Evolutionary conservation across 176 grass and related monocot species (phyloP).

Genomic region (Avena atlantica): DNA sequence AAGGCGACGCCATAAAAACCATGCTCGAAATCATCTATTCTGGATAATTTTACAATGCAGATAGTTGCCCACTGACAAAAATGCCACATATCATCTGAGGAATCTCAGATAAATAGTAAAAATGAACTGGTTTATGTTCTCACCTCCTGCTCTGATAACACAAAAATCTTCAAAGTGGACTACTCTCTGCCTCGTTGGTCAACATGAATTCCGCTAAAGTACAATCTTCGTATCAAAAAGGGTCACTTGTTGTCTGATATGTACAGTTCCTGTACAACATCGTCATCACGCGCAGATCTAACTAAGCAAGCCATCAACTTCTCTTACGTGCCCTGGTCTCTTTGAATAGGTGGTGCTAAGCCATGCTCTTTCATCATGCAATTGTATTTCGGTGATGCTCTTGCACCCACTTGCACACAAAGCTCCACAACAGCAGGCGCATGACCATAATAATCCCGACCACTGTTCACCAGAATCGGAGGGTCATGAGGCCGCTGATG

Average conservation of each 20-base stretch:
- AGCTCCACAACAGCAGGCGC: conserved; percentile 86
- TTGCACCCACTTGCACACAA: conserved; percentile 76
- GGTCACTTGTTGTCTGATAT: conserved; percentile 22
- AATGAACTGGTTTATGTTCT: neutral
- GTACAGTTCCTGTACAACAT: conserved; percentile 30
- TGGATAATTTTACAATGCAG: conserved; percentile 5
- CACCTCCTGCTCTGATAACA: neutral
- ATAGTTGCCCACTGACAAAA: neutral
- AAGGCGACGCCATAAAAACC: too few species aligned
- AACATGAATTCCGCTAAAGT: conserved; percentile 1
- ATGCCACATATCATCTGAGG: neutral
- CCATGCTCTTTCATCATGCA: conserved; percentile 89
- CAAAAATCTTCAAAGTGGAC: conserved; percentile 5
- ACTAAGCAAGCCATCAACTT: conserved; percentile 9
- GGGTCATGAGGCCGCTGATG: conserved; percentile 85
- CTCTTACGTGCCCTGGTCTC: neutral
- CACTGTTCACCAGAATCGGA: conserved; percentile 60
- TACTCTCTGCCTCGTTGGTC: neutral
- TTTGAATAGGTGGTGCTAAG: conserved; percentile 51
- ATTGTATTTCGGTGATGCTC: conserved; percentile 60
- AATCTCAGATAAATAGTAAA: neutral
- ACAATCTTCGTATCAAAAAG: conserved; percentile 17
- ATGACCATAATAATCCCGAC: conserved; percentile 79
- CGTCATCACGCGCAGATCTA: neutral
- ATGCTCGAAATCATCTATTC: neutral